phyloP scores from a whole-genome alignment of 2,329 filamentous ascomycete species.

The Cadophora malorum region DNA sequence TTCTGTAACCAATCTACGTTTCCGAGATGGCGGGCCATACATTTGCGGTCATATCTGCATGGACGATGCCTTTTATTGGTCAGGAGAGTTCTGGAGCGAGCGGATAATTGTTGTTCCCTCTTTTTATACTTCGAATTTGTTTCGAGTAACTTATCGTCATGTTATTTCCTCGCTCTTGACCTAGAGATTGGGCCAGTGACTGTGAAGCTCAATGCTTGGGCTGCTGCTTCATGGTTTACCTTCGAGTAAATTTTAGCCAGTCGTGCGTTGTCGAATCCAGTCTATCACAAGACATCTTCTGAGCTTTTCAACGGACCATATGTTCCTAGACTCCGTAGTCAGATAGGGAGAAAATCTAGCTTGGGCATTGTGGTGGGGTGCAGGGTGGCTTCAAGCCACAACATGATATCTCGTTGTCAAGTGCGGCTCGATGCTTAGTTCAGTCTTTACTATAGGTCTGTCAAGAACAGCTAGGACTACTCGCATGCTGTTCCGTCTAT shows the following conservation, averaged over 20 bases:
- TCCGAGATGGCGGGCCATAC: slow-evolving; percentile 19
- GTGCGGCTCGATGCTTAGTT: not conserved
- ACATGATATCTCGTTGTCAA: not conserved
- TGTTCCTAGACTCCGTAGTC: slow-evolving; percentile 20
- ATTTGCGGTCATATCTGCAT: slow-evolving; percentile 3
- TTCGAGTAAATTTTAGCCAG: not conserved
- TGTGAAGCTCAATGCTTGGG: not conserved
- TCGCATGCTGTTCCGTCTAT: slow-evolving; percentile 7
- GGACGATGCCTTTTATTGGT: not conserved
- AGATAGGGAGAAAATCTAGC: slow-evolving; percentile 5
- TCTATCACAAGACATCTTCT: slow-evolving; percentile 22
- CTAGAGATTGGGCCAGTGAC: not conserved
- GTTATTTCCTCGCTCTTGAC: not conserved
- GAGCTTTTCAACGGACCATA: slow-evolving; percentile 17
- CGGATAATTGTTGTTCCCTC: not conserved
- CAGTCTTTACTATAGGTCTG: not conserved
- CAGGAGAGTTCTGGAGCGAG: not conserved
- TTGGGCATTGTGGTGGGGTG: slow-evolving; percentile 3
- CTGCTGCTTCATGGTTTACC: not conserved
- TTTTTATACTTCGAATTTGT: not conserved
- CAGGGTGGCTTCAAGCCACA: slow-evolving; percentile 15
- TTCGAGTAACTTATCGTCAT: not conserved
- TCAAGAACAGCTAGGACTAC: not conserved
- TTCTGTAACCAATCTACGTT: not conserved
- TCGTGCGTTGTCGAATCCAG: not conserved